Percentiles rank a stretch among this genome's conserved stretches.
These are phyloP conservation scores for Onygena corvina DNA, from an alignment of 2,329 filamentous ascomycete species.

Conservation along the genomic window DNA sequence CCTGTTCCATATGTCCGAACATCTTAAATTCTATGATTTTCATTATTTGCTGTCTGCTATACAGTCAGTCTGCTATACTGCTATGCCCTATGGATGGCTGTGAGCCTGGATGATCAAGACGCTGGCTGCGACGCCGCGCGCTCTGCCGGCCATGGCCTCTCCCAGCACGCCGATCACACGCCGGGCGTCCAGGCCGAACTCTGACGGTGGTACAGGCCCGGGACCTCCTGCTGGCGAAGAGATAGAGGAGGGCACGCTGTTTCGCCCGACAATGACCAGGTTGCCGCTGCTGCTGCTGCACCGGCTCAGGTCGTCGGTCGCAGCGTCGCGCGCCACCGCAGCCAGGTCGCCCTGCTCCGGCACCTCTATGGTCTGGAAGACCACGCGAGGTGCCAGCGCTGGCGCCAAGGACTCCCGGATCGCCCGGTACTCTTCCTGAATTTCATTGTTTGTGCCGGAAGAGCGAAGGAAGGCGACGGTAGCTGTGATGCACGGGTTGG, in stretches of 20 bases:
- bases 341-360: conserved; percentile 29
- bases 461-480: conserved; percentile 55
- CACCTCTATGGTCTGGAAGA: conserved; percentile 38
- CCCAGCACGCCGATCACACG: conserved; percentile 26
- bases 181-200: conserved; percentile 23
- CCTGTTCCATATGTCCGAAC: neutral
- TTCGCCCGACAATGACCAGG: conserved; percentile 46
- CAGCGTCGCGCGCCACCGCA: conserved; percentile 41
- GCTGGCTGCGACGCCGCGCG: conserved; percentile 50
- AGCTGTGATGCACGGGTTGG: conserved; percentile 65
- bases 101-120: conserved; percentile 60
- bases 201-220: conserved; percentile 17
- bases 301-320: conserved; percentile 48
- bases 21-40: too few relatives aligned
- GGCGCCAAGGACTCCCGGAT: conserved; percentile 45
- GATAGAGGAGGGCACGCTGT: conserved; percentile 16
- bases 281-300: conserved; percentile 56
- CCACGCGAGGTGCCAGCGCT: conserved; percentile 42
- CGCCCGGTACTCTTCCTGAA: conserved; percentile 36
- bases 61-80: neutral
- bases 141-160: conserved; percentile 41
- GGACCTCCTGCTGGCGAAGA: conserved; percentile 3
- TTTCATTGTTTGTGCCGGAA: conserved; percentile 6
- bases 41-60: too few relatives aligned
- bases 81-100: too few relatives aligned